Base-by-base conservation (phyloP, 345 rosid species). In the Linum trigynum region DNA sequence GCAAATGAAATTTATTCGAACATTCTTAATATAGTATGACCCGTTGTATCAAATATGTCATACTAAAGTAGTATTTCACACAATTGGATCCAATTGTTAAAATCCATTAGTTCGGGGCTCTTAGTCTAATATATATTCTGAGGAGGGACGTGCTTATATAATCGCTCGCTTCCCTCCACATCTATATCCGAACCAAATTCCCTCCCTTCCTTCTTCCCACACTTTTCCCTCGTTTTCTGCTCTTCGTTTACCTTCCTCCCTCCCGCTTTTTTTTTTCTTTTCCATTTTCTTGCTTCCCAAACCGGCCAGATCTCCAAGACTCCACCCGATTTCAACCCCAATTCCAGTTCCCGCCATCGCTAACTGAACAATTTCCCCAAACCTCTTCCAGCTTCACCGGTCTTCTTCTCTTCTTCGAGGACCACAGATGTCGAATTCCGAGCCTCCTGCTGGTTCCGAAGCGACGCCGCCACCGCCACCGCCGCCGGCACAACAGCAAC, bases 121-220 rank as follows among this genome's bases (percentile, higher is more conserved):
- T 23, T 23, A 23, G 32, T 23, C 32, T 23, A 23, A 23, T 23
- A 23, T 23, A 23, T 23, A 23, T 23, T 23, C 32, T 23, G 32
- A 23, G 32, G 32, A 23, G 32, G 32, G 32, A 23, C 32, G 32
- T 23, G 1, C 32, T 23, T 23, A 23, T 23, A 23, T 23, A 23
- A 23, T 23, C 32, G 32, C 32, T 23, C 32, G 32, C 32, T 23
- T 23, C 32, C 32, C 32, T 23, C 32, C 32, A 23, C 32, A 23
- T 23, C 32, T 83, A 81, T 92, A 57, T 57, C 95, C 89, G 89
- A 92, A 89, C 98, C 89, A 87, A 85, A 84, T 81, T 81, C 90
- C 84, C 84, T 82, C 86, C 79, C 61, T 62, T 67, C 76, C 38
- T 60, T 72, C 32, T 23, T 23, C 32, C 32, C 32, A 23, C 32